Evolutionary conservation across 257 asterid species (phyloP).

Genomic region (Fraxinus cuspidata): DNA sequence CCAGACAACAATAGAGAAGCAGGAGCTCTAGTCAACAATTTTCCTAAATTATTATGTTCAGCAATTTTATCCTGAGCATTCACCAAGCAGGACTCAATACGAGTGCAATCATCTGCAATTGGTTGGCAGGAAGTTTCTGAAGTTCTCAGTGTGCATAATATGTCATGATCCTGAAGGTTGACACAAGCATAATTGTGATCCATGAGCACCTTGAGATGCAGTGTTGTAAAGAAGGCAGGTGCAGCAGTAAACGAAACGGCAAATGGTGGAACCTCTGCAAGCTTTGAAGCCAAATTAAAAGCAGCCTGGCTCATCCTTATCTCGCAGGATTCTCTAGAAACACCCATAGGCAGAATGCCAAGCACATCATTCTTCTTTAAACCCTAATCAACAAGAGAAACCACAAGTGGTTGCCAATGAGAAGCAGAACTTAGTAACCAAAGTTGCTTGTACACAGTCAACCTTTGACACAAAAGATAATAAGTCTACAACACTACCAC

Average conservation of each 20-base stretch:
- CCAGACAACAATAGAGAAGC: slow-evolving; percentile 25
- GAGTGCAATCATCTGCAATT: slow-evolving; percentile 34
- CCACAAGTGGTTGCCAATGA: slow-evolving; percentile 20
- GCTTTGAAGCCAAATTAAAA: slow-evolving; percentile 42
- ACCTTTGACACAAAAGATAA: slow-evolving; percentile 1
- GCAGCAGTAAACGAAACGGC: slow-evolving; percentile 43
- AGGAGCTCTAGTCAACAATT: slow-evolving; percentile 29
- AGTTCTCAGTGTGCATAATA: slow-evolving; percentile 31
- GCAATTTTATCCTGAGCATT: slow-evolving; percentile 27
- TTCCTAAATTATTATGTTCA: slow-evolving; percentile 25
- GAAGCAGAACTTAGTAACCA: slow-evolving; percentile 14
- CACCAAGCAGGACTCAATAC: slow-evolving; percentile 30
- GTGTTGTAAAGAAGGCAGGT: slow-evolving; percentile 38
- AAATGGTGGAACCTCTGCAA: slow-evolving; percentile 38
- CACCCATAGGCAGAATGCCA: slow-evolving; percentile 52
- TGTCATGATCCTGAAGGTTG: slow-evolving; percentile 38
- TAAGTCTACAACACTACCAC: neutral
- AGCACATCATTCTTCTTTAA: slow-evolving; percentile 43
- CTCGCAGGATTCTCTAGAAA: slow-evolving; percentile 45
- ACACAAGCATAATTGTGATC: slow-evolving; percentile 35
- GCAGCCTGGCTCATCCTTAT: slow-evolving; percentile 38
- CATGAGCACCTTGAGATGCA: slow-evolving; percentile 48
- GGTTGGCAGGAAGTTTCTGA: slow-evolving; percentile 38
- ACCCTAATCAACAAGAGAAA: slow-evolving; percentile 38
- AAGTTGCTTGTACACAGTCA: slow-evolving; percentile 15